These are phyloP conservation scores for Xylaria castorea DNA, from an alignment of 495 filamentous ascomycete species.

Conservation along the genomic window DNA sequence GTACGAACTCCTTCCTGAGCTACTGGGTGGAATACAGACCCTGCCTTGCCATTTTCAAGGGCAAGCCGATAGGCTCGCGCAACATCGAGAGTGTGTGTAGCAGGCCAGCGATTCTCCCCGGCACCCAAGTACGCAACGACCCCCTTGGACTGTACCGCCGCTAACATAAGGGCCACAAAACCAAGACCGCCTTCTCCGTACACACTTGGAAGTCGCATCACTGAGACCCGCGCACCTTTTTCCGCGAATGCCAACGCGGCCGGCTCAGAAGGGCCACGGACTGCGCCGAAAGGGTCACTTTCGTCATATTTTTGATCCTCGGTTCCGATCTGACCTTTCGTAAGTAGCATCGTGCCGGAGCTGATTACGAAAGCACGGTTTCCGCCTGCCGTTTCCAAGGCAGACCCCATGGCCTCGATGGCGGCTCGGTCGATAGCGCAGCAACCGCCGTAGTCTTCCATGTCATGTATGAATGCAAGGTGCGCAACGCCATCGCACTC, in stretches of 20 bases:
- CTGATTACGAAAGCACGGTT: conserved; percentile 52
- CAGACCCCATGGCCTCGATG: conserved; percentile 47
- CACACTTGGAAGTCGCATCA: conserved; percentile 51
- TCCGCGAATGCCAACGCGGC: conserved; percentile 37
- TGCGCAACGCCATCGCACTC: conserved; percentile 53
- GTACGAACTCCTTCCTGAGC: conserved; percentile 48
- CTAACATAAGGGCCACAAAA: conserved; percentile 44
- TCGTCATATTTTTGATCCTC: conserved; percentile 42
- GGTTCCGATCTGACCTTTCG: conserved; percentile 40
- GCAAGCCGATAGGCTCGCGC: conserved; percentile 50
- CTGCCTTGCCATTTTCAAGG: conserved; percentile 50
- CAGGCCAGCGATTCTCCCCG: conserved; percentile 51
- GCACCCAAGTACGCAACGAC: conserved; percentile 51
- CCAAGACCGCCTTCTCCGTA: conserved; percentile 50
- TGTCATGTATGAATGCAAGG: conserved; percentile 47
- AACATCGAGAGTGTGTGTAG: conserved; percentile 50
- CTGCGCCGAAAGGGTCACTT: background rate
- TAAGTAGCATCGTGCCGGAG: conserved; percentile 48
- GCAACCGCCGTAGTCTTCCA: conserved; percentile 38
- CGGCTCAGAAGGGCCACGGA: conserved; percentile 43
- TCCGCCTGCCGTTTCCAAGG: conserved; percentile 34
- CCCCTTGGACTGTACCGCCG: conserved; percentile 42
- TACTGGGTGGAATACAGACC: conserved; percentile 49
- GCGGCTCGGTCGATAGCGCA: conserved; percentile 45
- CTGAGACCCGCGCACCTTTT: conserved; percentile 44